phyloP scores from a whole-genome alignment of 2,329 filamentous ascomycete species.

The Aspergillus felis region DNA sequence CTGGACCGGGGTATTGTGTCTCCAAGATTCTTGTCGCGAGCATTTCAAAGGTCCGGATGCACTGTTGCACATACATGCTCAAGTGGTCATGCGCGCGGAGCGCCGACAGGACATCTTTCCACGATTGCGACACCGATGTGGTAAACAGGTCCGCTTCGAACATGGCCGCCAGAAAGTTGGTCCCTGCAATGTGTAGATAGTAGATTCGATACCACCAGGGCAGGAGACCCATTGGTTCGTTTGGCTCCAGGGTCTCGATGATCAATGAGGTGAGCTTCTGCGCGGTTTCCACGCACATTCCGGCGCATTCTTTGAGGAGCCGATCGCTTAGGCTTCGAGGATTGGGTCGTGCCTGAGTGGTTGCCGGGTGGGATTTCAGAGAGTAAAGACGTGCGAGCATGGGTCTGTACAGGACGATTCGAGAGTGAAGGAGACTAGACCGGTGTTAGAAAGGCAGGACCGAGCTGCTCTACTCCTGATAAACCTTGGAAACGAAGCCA shows the following conservation, averaged over 20 bases:
- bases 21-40: not conserved
- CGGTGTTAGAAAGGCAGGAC: too few relatives aligned
- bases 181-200: constrained; percentile 18
- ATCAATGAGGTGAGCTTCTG: constrained; percentile 10
- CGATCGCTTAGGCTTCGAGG: constrained; percentile 9
- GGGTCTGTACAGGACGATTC: constrained; percentile 16
- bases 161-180: constrained; percentile 19
- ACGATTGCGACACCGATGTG: constrained; percentile 20
- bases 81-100: not conserved
- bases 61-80: not conserved
- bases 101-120: constrained; percentile 16
- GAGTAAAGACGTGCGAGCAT: constrained; percentile 16
- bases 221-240: constrained; percentile 13
- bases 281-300: constrained; percentile 15
- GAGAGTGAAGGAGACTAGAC: constrained; percentile 11
- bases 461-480: too few relatives aligned
- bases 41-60: not conserved
- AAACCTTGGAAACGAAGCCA: too few relatives aligned
- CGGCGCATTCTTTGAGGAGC: constrained; percentile 14
- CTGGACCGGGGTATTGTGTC: not conserved
- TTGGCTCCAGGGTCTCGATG: constrained; percentile 8
- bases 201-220: constrained; percentile 20
- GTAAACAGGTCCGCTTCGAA: constrained; percentile 22
- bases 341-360: not conserved
- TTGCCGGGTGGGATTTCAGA: not conserved